Conservation (phyloP, 305 asterid genomes). For the Petunia hybrid region DNA sequence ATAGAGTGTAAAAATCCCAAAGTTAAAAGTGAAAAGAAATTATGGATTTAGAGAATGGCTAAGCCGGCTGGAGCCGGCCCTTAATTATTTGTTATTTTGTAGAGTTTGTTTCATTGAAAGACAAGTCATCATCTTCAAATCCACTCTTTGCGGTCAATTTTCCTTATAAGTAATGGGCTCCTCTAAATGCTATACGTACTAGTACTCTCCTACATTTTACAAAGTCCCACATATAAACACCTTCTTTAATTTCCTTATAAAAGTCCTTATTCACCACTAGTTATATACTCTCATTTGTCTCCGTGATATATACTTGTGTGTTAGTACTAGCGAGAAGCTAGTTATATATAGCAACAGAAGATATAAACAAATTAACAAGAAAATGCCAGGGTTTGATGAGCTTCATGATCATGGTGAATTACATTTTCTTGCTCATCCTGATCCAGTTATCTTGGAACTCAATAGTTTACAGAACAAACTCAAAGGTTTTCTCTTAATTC, state of each 20-base stretch:
- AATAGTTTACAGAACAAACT: slow-evolving; percentile 75
- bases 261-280: neutral
- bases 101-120: slow-evolving; percentile 67
- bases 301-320: neutral
- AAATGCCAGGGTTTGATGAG: slow-evolving; percentile 49
- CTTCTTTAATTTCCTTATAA: neutral
- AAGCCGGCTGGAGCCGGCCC: slow-evolving; percentile 55
- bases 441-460: slow-evolving; percentile 83
- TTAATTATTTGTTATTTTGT: slow-evolving; percentile 45
- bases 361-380: slow-evolving; percentile 8
- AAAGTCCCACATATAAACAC: neutral
- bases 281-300: neutral
- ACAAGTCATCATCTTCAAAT: slow-evolving; percentile 38
- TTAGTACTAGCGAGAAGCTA: slow-evolving; percentile 6
- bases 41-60: neutral
- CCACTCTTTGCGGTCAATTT: slow-evolving; percentile 56
- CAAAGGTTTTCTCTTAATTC: slow-evolving; percentile 57
- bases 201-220: slow-evolving; percentile 28
- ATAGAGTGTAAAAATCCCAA: neutral
- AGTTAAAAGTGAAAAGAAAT: neutral
- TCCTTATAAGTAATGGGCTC: slow-evolving; percentile 56
- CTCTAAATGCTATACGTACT: neutral
- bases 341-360: neutral
- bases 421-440: slow-evolving; percentile 52
- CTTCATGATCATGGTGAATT: slow-evolving; percentile 50